Base-by-base conservation (phyloP, 768 basidiomycete species). In the Hortiboletus campestris region DNA sequence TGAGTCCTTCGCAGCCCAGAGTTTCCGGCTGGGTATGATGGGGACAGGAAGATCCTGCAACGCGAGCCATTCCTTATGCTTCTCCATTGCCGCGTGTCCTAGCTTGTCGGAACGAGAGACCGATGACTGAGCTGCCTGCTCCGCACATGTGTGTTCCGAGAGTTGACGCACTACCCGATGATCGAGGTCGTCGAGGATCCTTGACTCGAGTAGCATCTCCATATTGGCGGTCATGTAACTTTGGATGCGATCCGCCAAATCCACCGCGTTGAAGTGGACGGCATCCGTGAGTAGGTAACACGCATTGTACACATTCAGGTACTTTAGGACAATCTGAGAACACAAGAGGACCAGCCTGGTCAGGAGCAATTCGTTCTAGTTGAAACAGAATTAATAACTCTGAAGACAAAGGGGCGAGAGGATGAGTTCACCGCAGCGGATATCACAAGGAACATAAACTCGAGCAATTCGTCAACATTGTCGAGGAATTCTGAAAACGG, bases 381-480 rank as follows among this genome's bases (percentile, higher is more conserved):
- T 10, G 14, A 49, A 19, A 29, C 0, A n/a, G 14, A 36, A n/a
- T 50, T 3, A 55, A 17, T 6, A 29, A 32, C 16, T 22, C 4
- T 31, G 28, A 25, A 16, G 32, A 22, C 3, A 35, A 20, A 1
- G 4, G 7, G 10, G 3, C 0, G 11, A 39, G 8, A 6, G 3
- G 46, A 51, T 2, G 28, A 29, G 75, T 82, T 68, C 67, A 94
- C 93, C 35, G 94, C 92, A 17, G 84, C 87, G 35, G 86, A 86
- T 71, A 97, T 82, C 16, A 98, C 85, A 20, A 87, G 84, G 58
- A 97, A 93, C 73, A 94, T 81, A 60, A 94, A 91, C 57, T 93
- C 88, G 53, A 98, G 70, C 31, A 92, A 75, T 35, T 89, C 84
- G 53, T 98, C 93, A 6, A 84, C 73, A 2, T 80, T 81, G 25